Conservation (phyloP, 73 alveolate genomes). For the Tetrahymena malaccensis region DNA sequence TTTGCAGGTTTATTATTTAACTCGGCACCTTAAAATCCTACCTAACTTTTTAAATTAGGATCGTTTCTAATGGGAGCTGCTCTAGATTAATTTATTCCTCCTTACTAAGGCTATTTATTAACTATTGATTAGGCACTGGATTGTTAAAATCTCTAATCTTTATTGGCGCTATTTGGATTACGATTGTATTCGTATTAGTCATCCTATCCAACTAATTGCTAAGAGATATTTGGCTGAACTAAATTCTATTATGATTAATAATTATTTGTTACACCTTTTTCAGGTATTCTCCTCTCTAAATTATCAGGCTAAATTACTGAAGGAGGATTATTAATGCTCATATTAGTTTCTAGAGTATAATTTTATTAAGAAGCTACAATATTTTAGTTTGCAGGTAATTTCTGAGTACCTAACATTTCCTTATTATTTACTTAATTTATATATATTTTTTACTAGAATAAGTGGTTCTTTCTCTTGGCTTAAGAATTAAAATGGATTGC, state of each 20-base stretch:
- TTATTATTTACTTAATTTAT: too few species aligned
- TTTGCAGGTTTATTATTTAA: neutral
- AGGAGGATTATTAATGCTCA: neutral
- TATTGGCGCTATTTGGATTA: neutral
- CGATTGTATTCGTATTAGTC: neutral
- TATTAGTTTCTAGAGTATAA: neutral
- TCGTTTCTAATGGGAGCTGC: neutral
- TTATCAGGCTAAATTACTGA: neutral
- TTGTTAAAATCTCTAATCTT: neutral
- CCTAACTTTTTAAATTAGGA: neutral
- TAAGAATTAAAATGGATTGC: neutral
- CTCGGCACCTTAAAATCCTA: neutral
- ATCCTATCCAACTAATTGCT: neutral
- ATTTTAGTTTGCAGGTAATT: neutral
- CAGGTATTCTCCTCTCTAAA: neutral
- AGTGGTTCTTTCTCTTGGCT: neutral
- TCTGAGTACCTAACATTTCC: neutral
- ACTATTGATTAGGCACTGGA: neutral
- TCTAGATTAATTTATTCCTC: neutral
- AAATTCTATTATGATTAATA: too few species aligned
- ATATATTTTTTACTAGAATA: neutral
- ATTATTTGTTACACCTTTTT: neutral
- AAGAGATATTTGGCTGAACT: neutral
- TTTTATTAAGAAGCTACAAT: neutral
- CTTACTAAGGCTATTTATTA: neutral